Evolutionary conservation across 2,329 filamentous ascomycete genomes (phyloP).

Genomic region (Ceratocystis eucalypticola): DNA sequence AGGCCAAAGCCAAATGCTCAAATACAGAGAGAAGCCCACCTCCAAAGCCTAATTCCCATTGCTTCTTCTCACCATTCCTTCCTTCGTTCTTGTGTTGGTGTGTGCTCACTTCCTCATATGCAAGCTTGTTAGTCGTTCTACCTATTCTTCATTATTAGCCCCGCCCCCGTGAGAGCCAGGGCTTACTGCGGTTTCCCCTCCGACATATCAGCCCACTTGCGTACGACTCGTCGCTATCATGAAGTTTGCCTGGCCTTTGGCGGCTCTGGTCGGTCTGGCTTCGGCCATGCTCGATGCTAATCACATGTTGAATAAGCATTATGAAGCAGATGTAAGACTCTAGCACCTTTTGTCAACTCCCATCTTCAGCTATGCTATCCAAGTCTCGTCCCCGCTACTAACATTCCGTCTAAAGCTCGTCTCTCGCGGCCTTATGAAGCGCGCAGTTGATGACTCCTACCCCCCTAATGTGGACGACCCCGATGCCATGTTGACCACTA

Average conservation of each 20-base stretch:
- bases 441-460: background rate
- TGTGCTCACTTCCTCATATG: no score
- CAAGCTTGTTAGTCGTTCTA: no score
- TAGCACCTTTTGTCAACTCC: no score
- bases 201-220: background rate
- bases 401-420: background rate
- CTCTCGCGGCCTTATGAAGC: background rate
- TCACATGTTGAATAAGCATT: background rate
- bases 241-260: conserved; percentile 4
- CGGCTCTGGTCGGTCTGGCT: background rate
- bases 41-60: background rate
- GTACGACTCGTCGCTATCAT: background rate
- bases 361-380: background rate
- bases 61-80: background rate
- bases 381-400: background rate
- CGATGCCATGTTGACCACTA: background rate
- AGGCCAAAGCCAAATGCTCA: background rate
- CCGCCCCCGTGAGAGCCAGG: background rate
- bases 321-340: background rate
- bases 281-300: conserved; percentile 4
- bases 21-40: background rate
- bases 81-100: background rate
- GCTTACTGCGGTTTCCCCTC: background rate
- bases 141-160: background rate
- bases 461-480: background rate